Evolutionary conservation across 2,329 filamentous ascomycete genomes (phyloP).

Genomic region (Cordyceps cicadae): DNA sequence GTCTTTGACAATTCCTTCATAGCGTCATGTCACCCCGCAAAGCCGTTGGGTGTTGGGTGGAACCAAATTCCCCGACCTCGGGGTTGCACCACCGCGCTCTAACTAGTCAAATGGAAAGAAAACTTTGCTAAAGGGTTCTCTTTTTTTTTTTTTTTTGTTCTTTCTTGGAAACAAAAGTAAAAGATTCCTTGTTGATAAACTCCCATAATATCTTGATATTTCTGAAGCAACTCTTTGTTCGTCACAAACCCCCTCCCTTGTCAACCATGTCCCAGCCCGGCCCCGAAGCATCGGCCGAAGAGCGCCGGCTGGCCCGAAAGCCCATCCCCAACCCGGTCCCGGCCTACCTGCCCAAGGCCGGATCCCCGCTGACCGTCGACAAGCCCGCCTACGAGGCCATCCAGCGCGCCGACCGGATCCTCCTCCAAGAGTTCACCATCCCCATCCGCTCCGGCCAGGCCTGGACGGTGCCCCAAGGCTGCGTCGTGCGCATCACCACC

Average conservation of each 20-base stretch:
- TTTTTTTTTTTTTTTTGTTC: too few species aligned
- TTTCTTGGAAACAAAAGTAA: not conserved
- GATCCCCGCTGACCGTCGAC: constrained; percentile 37
- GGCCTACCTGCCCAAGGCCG: constrained; percentile 37
- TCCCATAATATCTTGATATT: not conserved
- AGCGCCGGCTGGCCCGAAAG: constrained; percentile 34
- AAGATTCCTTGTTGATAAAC: not conserved
- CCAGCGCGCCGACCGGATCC: constrained; percentile 35
- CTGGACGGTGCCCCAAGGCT: constrained; percentile 61
- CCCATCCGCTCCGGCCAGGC: constrained; percentile 67
- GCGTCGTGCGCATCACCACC: constrained; percentile 65
- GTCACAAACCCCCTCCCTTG: not conserved
- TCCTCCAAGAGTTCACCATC: constrained; percentile 49
- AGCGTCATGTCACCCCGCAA: not conserved
- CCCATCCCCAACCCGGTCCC: constrained; percentile 40
- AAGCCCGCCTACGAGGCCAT: constrained; percentile 52
- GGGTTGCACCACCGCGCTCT: constrained; percentile 2
- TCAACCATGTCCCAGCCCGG: constrained; percentile 6
- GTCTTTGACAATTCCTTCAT: not conserved
- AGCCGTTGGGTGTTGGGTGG: not conserved
- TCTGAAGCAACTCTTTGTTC: not conserved
- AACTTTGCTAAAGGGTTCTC: not conserved
- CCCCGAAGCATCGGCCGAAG: constrained; percentile 18
- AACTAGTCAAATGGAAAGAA: not conserved
- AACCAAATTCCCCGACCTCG: constrained; percentile 2